Evolutionary conservation across 1,284 basidiomycete species (phyloP).

Genomic region (Ustilago shanxiensis): DNA sequence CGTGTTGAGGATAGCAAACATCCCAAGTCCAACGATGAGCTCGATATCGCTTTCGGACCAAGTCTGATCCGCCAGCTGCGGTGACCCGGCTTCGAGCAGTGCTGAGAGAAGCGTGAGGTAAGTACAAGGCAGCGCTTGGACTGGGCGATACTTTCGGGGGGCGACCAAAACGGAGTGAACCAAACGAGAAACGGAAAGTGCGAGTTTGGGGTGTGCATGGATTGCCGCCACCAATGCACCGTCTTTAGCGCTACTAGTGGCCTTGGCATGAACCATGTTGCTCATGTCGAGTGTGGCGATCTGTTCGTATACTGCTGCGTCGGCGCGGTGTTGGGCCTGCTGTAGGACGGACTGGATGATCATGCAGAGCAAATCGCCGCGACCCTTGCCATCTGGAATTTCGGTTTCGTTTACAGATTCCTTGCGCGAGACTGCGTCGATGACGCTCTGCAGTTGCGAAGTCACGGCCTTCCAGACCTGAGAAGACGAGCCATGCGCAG

Average conservation of each 20-base stretch:
- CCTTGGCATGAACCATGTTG: neutral
- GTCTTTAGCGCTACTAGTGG: constrained; percentile 13
- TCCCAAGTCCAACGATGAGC: constrained; percentile 5
- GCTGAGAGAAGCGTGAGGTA: constrained; percentile 29
- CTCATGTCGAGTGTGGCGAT: constrained; percentile 8
- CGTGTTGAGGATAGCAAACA: constrained; percentile 9
- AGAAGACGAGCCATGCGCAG: constrained; percentile 3
- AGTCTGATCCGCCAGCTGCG: constrained; percentile 1
- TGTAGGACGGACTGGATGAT: constrained; percentile 21
- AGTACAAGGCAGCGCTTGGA: constrained; percentile 18
- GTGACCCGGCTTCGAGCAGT: constrained; percentile 15
- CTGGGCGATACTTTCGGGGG: neutral
- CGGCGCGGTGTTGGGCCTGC: constrained; percentile 4
- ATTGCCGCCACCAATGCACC: constrained; percentile 37
- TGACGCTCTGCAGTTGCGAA: neutral
- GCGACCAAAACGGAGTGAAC: constrained; percentile 4
- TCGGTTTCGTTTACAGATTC: neutral
- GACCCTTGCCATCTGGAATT: neutral
- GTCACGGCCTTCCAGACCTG: constrained; percentile 3
- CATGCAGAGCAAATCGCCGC: constrained; percentile 10
- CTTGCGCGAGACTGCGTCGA: constrained; percentile 6
- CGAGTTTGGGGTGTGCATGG: constrained; percentile 18
- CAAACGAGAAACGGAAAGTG: constrained; percentile 9
- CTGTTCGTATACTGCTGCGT: neutral
- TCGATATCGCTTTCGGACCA: constrained; percentile 21